Conservation (phyloP, 2,329 filamentous ascomycete species). For the Talaromyces marneffei region DNA sequence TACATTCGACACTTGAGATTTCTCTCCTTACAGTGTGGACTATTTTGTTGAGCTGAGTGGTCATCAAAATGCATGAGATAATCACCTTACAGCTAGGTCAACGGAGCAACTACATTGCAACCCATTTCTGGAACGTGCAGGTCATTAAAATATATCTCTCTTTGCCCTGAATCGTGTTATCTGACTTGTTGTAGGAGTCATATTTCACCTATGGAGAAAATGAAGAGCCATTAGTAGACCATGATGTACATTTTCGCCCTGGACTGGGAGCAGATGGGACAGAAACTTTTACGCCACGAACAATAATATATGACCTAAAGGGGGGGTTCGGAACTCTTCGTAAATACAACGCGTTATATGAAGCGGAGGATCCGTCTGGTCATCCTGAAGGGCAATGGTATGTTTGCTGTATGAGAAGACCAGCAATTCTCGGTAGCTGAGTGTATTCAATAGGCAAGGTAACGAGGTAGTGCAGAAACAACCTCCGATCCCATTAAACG, state of each 20-base stretch:
- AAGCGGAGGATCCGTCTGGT: conserved; percentile 42
- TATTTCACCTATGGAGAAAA: conserved; percentile 84
- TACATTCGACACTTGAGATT: neutral
- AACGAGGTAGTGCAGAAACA: conserved; percentile 63
- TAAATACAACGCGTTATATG: conserved; percentile 84
- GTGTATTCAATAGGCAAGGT: conserved; percentile 51
- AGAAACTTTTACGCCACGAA: conserved; percentile 88
- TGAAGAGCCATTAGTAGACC: conserved; percentile 63
- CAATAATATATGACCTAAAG: conserved; percentile 91
- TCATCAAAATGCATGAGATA: conserved; percentile 74
- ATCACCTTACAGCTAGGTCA: conserved; percentile 90
- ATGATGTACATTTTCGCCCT: conserved; percentile 82
- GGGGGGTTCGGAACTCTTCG: conserved; percentile 83
- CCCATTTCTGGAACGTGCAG: conserved; percentile 97
- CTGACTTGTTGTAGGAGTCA: conserved; percentile 61
- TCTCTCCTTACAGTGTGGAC: neutral
- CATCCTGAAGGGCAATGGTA: conserved; percentile 42
- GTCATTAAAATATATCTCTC: conserved; percentile 40
- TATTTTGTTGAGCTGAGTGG: neutral
- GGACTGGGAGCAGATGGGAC: conserved; percentile 75
- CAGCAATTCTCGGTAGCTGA: neutral
- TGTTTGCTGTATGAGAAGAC: conserved; percentile 12
- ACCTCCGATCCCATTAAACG: conserved; percentile 59
- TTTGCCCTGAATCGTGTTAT: conserved; percentile 7
- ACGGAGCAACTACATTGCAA: conserved; percentile 85